phyloP scores from a whole-genome alignment of 2,329 filamentous ascomycete genomes.

The Colletotrichum lini region DNA sequence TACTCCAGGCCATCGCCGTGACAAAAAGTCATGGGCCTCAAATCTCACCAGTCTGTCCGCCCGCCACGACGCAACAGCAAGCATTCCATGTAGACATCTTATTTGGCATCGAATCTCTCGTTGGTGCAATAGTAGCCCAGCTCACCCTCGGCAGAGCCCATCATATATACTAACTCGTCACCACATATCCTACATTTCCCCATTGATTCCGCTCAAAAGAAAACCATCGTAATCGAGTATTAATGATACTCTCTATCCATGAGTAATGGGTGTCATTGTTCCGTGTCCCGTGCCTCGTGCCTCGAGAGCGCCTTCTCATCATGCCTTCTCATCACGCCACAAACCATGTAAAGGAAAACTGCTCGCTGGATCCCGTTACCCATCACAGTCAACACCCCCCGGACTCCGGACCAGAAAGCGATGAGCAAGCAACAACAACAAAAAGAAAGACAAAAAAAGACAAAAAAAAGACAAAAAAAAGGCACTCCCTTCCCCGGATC shows the following conservation, averaged over 20 bases:
- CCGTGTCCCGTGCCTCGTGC: conserved; percentile 1
- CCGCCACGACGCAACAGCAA: too few relatives aligned
- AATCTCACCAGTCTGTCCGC: too few relatives aligned
- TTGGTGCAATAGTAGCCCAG: background rate
- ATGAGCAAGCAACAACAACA: too few relatives aligned
- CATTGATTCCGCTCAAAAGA: background rate
- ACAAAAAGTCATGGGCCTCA: too few relatives aligned
- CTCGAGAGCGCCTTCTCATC: conserved; percentile 1
- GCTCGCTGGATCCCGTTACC: background rate
- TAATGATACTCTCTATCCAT: conserved; percentile 37
- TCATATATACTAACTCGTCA: background rate
- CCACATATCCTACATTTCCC: background rate
- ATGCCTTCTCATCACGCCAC: conserved; percentile 29
- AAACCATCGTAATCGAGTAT: conserved; percentile 32
- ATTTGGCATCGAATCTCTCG: background rate
- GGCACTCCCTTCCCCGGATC: background rate
- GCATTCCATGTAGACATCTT: too few relatives aligned
- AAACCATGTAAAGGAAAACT: background rate
- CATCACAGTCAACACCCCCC: background rate
- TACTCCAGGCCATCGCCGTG: too few relatives aligned
- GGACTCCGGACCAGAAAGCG: conserved; percentile 19
- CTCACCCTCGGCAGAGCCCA: background rate
- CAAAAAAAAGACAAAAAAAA: background rate
- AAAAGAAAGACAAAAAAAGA: background rate
- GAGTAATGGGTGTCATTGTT: conserved; percentile 9